phyloP scores from a whole-genome alignment of 192 early-diverging fungal species.

The Coemansia sp. region DNA sequence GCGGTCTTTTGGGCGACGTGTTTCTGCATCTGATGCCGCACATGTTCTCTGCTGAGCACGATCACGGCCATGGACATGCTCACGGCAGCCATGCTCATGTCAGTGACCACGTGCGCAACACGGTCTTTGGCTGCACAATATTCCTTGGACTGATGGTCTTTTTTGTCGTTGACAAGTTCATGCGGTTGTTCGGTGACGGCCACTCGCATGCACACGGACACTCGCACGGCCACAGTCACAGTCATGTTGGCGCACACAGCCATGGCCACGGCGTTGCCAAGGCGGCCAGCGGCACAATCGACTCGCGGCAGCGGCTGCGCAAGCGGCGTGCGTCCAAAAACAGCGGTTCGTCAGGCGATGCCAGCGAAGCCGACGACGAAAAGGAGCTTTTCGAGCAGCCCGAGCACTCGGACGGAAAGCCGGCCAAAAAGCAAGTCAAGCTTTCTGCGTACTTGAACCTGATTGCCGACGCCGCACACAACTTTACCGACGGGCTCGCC shows the following conservation, averaged over 20 bases:
- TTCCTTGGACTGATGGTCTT: conserved; percentile 76
- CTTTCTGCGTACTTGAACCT: conserved; percentile 77
- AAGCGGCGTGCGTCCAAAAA: conserved; percentile 34
- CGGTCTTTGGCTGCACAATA: conserved; percentile 70
- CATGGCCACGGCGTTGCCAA: conserved; percentile 42
- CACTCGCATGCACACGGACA: conserved; percentile 59
- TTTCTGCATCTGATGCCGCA: conserved; percentile 82
- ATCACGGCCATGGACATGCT: conserved; percentile 29
- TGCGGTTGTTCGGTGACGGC: conserved; percentile 73
- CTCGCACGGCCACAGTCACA: conserved; percentile 26
- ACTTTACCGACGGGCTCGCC: conserved; percentile 83
- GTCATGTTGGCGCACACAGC: too few species aligned
- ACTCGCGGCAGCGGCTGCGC: conserved; percentile 37
- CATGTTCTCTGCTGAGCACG: conserved; percentile 62
- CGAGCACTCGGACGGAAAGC: conserved; percentile 6
- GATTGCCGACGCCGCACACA: conserved; percentile 82
- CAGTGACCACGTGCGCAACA: conserved; percentile 56
- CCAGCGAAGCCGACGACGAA: conserved; percentile 46
- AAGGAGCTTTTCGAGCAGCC: conserved; percentile 29
- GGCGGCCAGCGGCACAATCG: conserved; percentile 5
- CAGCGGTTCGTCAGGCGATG: conserved; percentile 18
- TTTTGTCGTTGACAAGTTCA: conserved; percentile 80
- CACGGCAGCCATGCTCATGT: conserved; percentile 18
- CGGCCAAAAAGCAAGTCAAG: conserved; percentile 55
- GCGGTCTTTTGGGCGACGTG: conserved; percentile 81